These are phyloP conservation scores for Tetracladium maxilliforme DNA, from an alignment of 2,329 filamentous ascomycete genomes.

Conservation along the genomic window DNA sequence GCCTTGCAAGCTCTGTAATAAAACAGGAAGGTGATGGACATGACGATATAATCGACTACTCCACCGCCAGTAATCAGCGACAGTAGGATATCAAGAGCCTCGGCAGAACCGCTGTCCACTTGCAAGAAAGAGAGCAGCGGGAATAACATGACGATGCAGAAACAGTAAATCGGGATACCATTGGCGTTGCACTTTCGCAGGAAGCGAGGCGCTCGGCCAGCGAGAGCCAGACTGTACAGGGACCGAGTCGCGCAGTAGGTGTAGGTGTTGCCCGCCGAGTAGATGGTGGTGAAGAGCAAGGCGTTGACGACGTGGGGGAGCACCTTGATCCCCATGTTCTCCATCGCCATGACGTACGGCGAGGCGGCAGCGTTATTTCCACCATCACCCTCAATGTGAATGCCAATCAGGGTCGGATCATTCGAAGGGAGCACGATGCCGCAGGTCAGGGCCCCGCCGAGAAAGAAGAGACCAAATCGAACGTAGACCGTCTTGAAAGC, in stretches of 20 bases:
- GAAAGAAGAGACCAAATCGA: conserved; percentile 42
- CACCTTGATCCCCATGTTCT: conserved; percentile 32
- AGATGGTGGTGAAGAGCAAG: conserved; percentile 41
- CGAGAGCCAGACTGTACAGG: conserved; percentile 43
- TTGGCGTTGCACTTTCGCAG: conserved; percentile 42
- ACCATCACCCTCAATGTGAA: conserved; percentile 30
- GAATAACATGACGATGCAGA: conserved; percentile 35
- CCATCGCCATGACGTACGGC: conserved; percentile 49
- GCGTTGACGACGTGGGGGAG: conserved; percentile 48
- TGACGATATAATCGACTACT: too few species aligned
- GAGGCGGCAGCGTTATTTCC: conserved; percentile 41
- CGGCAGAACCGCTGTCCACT: conserved; percentile 28
- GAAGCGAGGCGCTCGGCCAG: conserved; percentile 37
- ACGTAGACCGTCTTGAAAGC: conserved; percentile 48
- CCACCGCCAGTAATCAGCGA: conserved; percentile 40
- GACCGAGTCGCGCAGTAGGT: conserved; percentile 46
- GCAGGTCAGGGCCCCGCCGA: conserved; percentile 38
- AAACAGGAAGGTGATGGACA: conserved; percentile 2
- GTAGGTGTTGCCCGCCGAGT: conserved; percentile 46
- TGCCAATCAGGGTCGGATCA: conserved; percentile 31
- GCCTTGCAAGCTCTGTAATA: conserved; percentile 2
- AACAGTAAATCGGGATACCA: conserved; percentile 46
- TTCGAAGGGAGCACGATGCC: conserved; percentile 40
- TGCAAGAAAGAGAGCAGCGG: conserved; percentile 37
- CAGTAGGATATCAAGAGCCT: conserved; percentile 37